Conservation (phyloP, 306 rosid species). For the Astragalus glycyphyllos region DNA sequence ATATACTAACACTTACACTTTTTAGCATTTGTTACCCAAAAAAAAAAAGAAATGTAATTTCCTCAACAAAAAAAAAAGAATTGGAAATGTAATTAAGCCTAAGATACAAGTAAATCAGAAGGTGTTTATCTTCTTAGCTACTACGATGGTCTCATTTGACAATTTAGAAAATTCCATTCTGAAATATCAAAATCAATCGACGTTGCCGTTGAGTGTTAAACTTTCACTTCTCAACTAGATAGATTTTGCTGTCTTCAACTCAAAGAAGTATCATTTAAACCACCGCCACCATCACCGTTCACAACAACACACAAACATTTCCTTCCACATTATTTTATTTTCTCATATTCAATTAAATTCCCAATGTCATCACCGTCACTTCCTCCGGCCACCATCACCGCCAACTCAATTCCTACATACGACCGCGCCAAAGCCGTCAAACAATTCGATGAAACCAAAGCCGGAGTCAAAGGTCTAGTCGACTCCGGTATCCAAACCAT, state of each 20-base stretch:
- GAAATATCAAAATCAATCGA: neutral
- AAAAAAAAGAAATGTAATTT: too few relatives aligned
- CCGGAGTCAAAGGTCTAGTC: conserved; percentile 73
- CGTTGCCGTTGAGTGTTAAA: neutral
- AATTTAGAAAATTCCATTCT: neutral
- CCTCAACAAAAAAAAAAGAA: too few relatives aligned
- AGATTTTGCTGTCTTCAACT: neutral
- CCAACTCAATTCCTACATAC: conserved; percentile 18
- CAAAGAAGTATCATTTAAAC: neutral
- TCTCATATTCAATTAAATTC: neutral
- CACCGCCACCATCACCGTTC: neutral
- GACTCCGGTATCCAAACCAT: conserved; percentile 64
- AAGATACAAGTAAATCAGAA: too few relatives aligned
- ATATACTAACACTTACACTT: too few relatives aligned
- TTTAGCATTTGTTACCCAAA: too few relatives aligned
- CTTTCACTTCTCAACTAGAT: neutral
- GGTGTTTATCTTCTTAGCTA: neutral
- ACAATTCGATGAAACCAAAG: conserved; percentile 60
- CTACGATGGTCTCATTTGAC: neutral
- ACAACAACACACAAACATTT: neutral
- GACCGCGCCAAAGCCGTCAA: conserved; percentile 60
- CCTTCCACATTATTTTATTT: neutral
- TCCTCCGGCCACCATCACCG: conserved; percentile 17
- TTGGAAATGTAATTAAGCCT: too few relatives aligned
- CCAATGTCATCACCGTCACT: conserved; percentile 37